Base-by-base conservation (phyloP, 768 basidiomycete genomes). In the Zangia roseola region DNA sequence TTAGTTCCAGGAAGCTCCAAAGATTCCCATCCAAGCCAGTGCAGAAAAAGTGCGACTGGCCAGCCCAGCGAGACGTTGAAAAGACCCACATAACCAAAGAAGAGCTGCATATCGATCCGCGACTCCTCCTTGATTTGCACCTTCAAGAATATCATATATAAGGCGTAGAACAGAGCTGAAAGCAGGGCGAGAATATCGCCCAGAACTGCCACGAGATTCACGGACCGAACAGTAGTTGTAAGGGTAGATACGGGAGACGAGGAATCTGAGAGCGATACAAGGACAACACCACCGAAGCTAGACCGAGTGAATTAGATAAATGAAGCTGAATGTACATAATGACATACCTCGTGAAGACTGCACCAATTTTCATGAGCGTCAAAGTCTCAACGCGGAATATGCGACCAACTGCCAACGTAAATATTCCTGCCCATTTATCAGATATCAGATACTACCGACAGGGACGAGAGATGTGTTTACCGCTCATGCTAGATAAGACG, bases 61-160 rank as follows among this genome's bases (percentile, higher is more conserved):
- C 90, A 88, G 50, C 81, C 81, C 14, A 74, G 65, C 5, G 88
- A 52, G 61, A 91, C 81, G 65, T 90, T 95, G 74, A 90, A 91
- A 13, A 92, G 71, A 10, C 94, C 92, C 23, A 95, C 92, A 55
- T 91, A 95, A 20, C 94, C 94, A 60, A 97, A 94, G 74, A 97
- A 94, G 24, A 94, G 75, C 55, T 92, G 88, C 93, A 94, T 94
- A 64, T 94, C 84, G 57, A 94, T 80, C 45, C 91, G 79, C 5
- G 87, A 86, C 61, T 94, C 91, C 30, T 78, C 76, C 37, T 79
- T 81, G 44, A 97, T 88, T 47, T 82, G 82, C 38, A 94, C 87
- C 69, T 97, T 98, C 60, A 98, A 78, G 41, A 95, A 75, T 54
- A 87, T 86, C 37, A 94, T 84, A 68, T 98, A 98, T 39, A 88